Conservation (phyloP, 352 stramenopile species). For the Globisporangium sylvaticum region DNA sequence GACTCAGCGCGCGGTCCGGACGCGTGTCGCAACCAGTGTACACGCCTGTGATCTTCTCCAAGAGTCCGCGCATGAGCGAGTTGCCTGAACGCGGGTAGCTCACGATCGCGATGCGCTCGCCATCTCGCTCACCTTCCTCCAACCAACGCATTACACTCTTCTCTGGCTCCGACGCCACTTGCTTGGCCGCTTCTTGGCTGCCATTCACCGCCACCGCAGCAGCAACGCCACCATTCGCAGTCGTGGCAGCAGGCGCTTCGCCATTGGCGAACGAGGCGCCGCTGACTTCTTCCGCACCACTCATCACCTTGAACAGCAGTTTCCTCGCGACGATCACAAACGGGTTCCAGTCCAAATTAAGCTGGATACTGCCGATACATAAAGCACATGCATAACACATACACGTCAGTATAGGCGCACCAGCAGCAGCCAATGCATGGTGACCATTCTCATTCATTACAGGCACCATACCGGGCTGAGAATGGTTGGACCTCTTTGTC, state of each 20-base stretch:
- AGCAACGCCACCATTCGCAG: not conserved
- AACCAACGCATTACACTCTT: conserved; percentile 58
- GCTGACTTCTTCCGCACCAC: conserved; percentile 9
- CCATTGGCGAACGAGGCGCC: not conserved
- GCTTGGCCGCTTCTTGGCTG: not conserved
- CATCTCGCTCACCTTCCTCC: conserved; percentile 47
- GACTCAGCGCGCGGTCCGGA: conserved; percentile 90
- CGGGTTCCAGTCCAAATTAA: conserved; percentile 70
- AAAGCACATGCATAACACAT: not conserved
- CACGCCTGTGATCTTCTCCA: conserved; percentile 93
- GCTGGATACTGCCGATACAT: conserved; percentile 25
- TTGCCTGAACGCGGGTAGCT: conserved; percentile 98
- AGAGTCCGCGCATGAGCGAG: conserved; percentile 93
- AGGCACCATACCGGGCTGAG: not conserved
- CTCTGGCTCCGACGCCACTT: not conserved
- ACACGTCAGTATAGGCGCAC: not conserved
- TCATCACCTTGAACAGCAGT: conserved; percentile 27
- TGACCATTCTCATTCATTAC: not conserved
- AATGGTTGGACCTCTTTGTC: not conserved
- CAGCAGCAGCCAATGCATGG: not conserved
- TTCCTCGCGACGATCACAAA: conserved; percentile 46
- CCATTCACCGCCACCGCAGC: not conserved
- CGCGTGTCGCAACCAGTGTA: conserved; percentile 97
- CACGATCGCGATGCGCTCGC: conserved; percentile 86
- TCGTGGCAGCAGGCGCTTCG: not conserved